Conservation (phyloP, 345 rosid genomes). For the Clausena lansium region DNA sequence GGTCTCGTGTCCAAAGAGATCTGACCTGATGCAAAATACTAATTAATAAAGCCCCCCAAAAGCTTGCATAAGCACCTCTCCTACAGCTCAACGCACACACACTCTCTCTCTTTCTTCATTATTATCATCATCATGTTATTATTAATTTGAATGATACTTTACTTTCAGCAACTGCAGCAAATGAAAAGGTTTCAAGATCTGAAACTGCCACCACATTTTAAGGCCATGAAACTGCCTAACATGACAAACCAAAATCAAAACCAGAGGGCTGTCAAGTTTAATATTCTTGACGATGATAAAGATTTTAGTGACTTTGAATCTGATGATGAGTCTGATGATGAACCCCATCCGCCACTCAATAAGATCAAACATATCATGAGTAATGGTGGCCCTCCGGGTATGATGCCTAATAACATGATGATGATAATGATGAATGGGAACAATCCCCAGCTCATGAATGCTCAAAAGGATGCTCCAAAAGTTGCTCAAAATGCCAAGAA, state of each 20-base stretch:
- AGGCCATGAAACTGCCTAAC: slow-evolving; percentile 53
- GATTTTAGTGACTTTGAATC: slow-evolving; percentile 33
- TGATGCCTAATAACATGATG: slow-evolving; percentile 29
- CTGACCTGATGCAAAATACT: neutral
- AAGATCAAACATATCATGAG: slow-evolving; percentile 55
- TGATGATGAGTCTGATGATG: slow-evolving; percentile 50
- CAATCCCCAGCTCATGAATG: slow-evolving; percentile 53
- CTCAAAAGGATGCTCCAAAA: slow-evolving; percentile 40
- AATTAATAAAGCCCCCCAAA: slow-evolving; percentile 37
- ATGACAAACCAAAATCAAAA: slow-evolving; percentile 44
- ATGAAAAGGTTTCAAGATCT: slow-evolving; percentile 69
- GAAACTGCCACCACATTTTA: slow-evolving; percentile 62
- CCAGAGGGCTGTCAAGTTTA: slow-evolving; percentile 54
- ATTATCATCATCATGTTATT: too few species aligned
- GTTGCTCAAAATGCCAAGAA: slow-evolving; percentile 42
- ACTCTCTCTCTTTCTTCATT: neutral
- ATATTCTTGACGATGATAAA: slow-evolving; percentile 48
- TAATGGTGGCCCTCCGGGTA: slow-evolving; percentile 35
- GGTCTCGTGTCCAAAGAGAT: too few species aligned
- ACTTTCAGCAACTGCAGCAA: slow-evolving; percentile 59
- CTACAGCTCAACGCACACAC: neutral
- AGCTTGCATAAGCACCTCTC: slow-evolving; percentile 13
- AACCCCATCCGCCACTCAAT: slow-evolving; percentile 36
- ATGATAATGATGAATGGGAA: slow-evolving; percentile 55
- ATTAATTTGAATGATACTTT: slow-evolving; percentile 8